Percentiles rank a stretch among this genome's conserved stretches.
Conservation (phyloP, 768 basidiomycete genomes). For the Xerocomellus amylosporus region DNA sequence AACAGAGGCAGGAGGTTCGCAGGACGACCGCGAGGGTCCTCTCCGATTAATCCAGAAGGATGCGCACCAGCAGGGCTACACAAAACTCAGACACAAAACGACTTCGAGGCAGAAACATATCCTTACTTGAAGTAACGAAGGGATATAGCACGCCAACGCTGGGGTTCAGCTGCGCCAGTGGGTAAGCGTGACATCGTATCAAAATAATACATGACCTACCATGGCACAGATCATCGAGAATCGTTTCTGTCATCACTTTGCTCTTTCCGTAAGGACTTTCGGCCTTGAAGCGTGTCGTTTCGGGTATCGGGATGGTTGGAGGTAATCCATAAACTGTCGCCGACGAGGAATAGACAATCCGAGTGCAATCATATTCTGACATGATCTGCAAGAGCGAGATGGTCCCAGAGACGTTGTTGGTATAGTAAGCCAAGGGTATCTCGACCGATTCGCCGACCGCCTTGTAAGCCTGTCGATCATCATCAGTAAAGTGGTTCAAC, state of each 20-base stretch:
- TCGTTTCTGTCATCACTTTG: constrained; percentile 91
- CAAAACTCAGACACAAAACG: constrained; percentile 2
- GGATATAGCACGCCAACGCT: constrained; percentile 77
- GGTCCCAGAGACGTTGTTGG: constrained; percentile 90
- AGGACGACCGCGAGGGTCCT: constrained; percentile 94
- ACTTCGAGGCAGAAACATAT: neutral
- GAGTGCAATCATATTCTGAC: constrained; percentile 77
- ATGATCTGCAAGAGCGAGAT: constrained; percentile 83
- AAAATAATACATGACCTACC: constrained; percentile 41
- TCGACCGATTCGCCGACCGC: constrained; percentile 96
- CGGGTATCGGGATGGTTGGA: constrained; percentile 88
- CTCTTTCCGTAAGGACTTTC: constrained; percentile 94
- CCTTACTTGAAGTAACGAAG: constrained; percentile 95
- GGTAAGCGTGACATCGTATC: constrained; percentile 3
- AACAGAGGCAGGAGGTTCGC: constrained; percentile 92
- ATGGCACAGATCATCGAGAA: constrained; percentile 85
- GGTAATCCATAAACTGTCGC: constrained; percentile 98
- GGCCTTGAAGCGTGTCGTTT: constrained; percentile 81
- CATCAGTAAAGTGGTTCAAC: neutral
- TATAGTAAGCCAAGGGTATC: constrained; percentile 89
- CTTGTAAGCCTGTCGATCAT: constrained; percentile 75
- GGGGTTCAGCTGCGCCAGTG: constrained; percentile 53
- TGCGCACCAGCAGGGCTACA: constrained; percentile 95
- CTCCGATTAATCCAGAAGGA: constrained; percentile 91
- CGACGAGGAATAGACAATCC: constrained; percentile 95